Evolutionary conservation across 164 flowering plant species (phyloP).

Genomic region (Chimonanthus salicifolius): DNA sequence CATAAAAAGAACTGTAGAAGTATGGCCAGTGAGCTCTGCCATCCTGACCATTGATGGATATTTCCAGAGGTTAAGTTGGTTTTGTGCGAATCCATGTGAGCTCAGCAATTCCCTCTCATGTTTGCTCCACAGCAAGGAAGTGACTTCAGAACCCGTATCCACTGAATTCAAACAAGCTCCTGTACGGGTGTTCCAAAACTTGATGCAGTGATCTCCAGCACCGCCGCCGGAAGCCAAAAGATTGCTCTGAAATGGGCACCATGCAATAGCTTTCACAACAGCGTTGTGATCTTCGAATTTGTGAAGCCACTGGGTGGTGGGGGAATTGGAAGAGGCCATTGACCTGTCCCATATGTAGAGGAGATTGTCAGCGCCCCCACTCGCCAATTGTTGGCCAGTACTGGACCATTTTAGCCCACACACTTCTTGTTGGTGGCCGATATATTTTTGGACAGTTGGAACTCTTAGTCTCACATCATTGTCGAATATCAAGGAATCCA

Average conservation of each 20-base stretch:
- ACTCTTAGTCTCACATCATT: slow-evolving; percentile 31
- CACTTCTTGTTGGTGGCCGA: slow-evolving; percentile 54
- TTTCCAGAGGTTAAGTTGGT: slow-evolving; percentile 59
- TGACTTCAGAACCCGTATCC: slow-evolving; percentile 63
- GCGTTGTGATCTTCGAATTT: slow-evolving; percentile 57
- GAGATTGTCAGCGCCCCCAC: slow-evolving; percentile 60
- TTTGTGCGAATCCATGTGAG: slow-evolving; percentile 53
- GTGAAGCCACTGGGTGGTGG: slow-evolving; percentile 50
- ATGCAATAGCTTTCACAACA: slow-evolving; percentile 61
- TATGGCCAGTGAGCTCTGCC: slow-evolving; percentile 61
- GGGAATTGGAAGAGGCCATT: slow-evolving; percentile 27
- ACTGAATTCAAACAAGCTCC: slow-evolving; percentile 60
- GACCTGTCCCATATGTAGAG: slow-evolving; percentile 54
- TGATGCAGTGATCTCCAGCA: slow-evolving; percentile 48
- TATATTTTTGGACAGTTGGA: slow-evolving; percentile 41
- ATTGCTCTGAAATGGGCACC: slow-evolving; percentile 67
- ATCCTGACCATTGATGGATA: slow-evolving; percentile 65
- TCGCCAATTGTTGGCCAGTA: slow-evolving; percentile 54
- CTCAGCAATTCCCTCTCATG: slow-evolving; percentile 55
- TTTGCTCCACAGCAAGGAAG: slow-evolving; percentile 56
- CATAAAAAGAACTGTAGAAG: slow-evolving; percentile 57
- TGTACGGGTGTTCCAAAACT: slow-evolving; percentile 61
- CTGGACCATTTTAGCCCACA: slow-evolving; percentile 67
- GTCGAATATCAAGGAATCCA: background rate
- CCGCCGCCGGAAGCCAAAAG: slow-evolving; percentile 64